Evolutionary conservation across 768 basidiomycete genomes (phyloP).

Genomic region (Solioccasus polychromus): DNA sequence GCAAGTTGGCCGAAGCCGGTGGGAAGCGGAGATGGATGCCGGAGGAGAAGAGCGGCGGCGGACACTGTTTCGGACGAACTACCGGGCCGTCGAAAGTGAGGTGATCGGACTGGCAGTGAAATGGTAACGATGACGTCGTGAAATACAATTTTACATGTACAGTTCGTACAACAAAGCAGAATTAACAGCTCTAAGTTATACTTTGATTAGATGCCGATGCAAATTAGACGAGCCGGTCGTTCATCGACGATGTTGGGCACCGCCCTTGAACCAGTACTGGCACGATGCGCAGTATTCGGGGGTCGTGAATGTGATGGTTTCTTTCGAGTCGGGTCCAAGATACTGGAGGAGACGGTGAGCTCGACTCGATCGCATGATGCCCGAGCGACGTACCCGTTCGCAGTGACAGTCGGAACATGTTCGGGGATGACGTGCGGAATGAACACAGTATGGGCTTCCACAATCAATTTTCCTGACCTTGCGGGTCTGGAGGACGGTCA

Average conservation of each 20-base stretch:
- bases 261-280: slow-evolving; percentile 54
- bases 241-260: slow-evolving; percentile 40
- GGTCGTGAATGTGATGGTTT: slow-evolving; percentile 52
- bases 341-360: slow-evolving; percentile 39
- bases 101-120: slow-evolving; percentile 74
- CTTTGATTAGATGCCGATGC: slow-evolving; percentile 20
- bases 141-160: slow-evolving; percentile 15
- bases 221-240: slow-evolving; percentile 6
- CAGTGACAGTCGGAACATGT: slow-evolving; percentile 43
- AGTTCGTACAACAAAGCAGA: slow-evolving; percentile 22
- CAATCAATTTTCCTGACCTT: slow-evolving; percentile 36
- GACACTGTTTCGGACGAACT: slow-evolving; percentile 69
- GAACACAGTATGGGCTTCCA: slow-evolving; percentile 35
- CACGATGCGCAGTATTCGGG: slow-evolving; percentile 56
- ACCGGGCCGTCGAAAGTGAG: slow-evolving; percentile 84
- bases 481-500: slow-evolving; percentile 29
- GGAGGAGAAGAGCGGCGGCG: slow-evolving; percentile 42
- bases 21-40: slow-evolving; percentile 40
- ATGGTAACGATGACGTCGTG: slow-evolving; percentile 45
- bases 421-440: slow-evolving; percentile 39
- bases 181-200: slow-evolving; percentile 31
- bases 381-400: slow-evolving; percentile 37
- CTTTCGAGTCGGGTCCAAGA: slow-evolving; percentile 65
- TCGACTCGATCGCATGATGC: background rate
- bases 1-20: slow-evolving; percentile 30